These are phyloP conservation scores for Phlebiopsis flavidoalba DNA, from an alignment of 768 basidiomycete species.

Conservation along the genomic window DNA sequence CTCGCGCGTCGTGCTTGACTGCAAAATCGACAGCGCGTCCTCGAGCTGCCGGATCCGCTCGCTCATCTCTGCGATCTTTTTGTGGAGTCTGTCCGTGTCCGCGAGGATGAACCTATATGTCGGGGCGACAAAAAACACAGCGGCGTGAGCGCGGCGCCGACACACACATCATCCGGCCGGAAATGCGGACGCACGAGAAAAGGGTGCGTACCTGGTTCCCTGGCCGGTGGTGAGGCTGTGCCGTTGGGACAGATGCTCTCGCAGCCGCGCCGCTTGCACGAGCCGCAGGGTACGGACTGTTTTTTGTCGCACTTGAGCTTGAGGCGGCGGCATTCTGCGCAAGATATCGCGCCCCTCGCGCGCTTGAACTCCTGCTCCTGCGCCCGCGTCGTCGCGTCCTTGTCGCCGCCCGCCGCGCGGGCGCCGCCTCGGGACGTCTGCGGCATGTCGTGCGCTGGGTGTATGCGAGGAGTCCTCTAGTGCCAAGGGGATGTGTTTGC, in stretches of 20 bases:
- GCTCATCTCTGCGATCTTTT: conserved; percentile 61
- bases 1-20: conserved; percentile 49
- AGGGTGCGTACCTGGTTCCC: conserved; percentile 54
- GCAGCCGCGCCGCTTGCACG: conserved; percentile 67
- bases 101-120: conserved; percentile 55
- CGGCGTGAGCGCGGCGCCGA: not conserved
- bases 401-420: conserved; percentile 17
- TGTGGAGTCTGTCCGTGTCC: conserved; percentile 60
- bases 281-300: conserved; percentile 47
- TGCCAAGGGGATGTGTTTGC: not conserved
- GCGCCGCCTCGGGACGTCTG: conserved; percentile 14
- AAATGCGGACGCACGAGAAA: not conserved
- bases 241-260: conserved; percentile 77
- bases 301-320: conserved; percentile 58
- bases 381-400: conserved; percentile 16
- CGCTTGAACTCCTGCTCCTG: conserved; percentile 69
- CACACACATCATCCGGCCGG: not conserved
- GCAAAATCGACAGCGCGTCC: conserved; percentile 58
- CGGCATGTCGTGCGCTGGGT: conserved; percentile 14
- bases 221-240: conserved; percentile 71
- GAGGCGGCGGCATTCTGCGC: conserved; percentile 58
- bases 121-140: not conserved
- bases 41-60: conserved; percentile 67
- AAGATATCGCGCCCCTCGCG: conserved; percentile 69
- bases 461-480: not conserved